Base-by-base conservation (phyloP, 371 early-diverging fungal species). In the Nosema muscidifuracis region DNA sequence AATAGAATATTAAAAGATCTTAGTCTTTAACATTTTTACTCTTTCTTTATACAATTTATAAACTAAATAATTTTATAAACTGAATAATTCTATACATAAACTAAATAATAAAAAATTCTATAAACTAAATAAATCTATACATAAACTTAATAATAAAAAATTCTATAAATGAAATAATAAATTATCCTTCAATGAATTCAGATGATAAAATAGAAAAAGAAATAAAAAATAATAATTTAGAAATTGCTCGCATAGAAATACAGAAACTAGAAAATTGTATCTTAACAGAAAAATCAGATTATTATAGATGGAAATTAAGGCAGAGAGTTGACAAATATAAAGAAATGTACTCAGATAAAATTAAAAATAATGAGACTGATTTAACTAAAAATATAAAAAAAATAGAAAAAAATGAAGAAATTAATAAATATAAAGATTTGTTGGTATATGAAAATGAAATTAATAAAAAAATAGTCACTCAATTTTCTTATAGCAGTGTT, bases 151-250 rank as follows among this genome's bases (percentile, higher is more conserved):
- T n/a, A n/a, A n/a, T n/a, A n/a, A n/a, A n/a, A n/a, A n/a, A n/a
- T n/a, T n/a, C n/a, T n/a, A n/a, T n/a, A n/a, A n/a, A n/a, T n/a
- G n/a, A n/a, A n/a, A n/a, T n/a, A n/a, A n/a, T n/a, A n/a, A n/a
- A n/a, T 38, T 38, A 38, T 38, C 47, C 47, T 20, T 47, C 47
- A 12, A 47, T 20, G 13, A 47, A 20, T 15, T 20, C 24, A 26
- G 33, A 24, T 10, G 60, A 60, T 38, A 60, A 60, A 60, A 60
- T 60, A 16, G 24, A 30, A 34, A 38, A 24, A 36, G 20, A 30
- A 60, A 31, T 60, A 20, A 18, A 60, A 34, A 34, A 60, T 20
- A 24, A 60, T 10, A 36, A 60, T 34, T 4, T 34, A 4, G 33
- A 30, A 18, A 3, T 15, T 18, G 60, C 60, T n/a, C 30, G 34